Evolutionary conservation across 768 basidiomycete genomes (phyloP), one percentile per base, ranked within the genome.

Genomic region (Cantharellus cinnabarinus): DNA sequence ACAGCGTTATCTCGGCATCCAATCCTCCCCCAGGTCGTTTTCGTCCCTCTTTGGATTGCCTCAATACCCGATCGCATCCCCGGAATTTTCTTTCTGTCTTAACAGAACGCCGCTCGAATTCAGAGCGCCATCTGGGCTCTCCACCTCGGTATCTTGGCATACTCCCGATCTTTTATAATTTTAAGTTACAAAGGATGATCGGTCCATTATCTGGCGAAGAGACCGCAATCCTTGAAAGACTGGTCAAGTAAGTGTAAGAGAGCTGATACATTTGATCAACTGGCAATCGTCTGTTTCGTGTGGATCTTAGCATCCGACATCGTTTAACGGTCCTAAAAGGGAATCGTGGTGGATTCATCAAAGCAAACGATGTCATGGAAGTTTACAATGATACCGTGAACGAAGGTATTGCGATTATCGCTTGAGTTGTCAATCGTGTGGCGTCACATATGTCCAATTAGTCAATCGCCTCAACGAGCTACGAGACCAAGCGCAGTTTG

Each of bases 381-480:
- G 82, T 98, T 61, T 98, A 98, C 75, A 87, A 89, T 62, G 78
- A 82, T 2, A 85, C 95, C 62, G 85, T 98, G 60, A 89, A 90
- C 68, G 90, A 97, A 78, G 87, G 93, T 89, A 50, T 52, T 77
- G 57, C 34, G 14, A 14, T 10, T 38, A 42, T 57, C 14, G 41
- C 35, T 41, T 57, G 39, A 42, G 56, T 15, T 35, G 14, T 14
- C 56, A 57, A 39, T 29, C 44, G 29, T 29, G 10, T 48, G 44
- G 44, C 10, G 44, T 10, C 10, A 48, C 44, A 38, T 60, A 61
- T 57, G 50, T 61, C 42, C 61, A 63, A 60, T 38, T 67, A 85
- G 93, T 99, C 59, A 93, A 87, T 34, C 88, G 79, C 67, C 74
- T 99, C 55, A 97, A 95, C 71, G 83, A 88, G 63, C 82, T 95